These are phyloP conservation scores for Lactarius sp. DNA, from an alignment of 768 basidiomycete genomes.

Conservation along the genomic window DNA sequence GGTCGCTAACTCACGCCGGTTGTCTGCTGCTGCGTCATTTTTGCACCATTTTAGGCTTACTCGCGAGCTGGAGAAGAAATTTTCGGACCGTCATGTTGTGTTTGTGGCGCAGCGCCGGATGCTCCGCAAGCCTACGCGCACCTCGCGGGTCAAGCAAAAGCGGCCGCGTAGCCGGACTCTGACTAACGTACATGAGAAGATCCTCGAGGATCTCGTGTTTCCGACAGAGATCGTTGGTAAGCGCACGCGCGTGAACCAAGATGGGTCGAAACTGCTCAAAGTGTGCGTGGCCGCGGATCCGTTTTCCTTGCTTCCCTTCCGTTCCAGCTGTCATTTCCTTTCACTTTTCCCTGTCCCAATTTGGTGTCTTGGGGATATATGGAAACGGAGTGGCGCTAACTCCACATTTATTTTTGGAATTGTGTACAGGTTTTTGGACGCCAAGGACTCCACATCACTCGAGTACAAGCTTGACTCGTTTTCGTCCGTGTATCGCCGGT, in stretches of 20 bases:
- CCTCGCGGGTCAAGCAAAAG: conserved; percentile 91
- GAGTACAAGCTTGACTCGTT: conserved; percentile 99
- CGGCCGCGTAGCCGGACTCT: conserved; percentile 95
- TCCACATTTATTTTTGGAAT: not conserved
- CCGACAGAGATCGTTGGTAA: conserved; percentile 99
- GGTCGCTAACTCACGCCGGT: not conserved
- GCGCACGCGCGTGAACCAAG: conserved; percentile 88
- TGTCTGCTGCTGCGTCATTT: not conserved
- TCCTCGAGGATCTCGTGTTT: conserved; percentile 98
- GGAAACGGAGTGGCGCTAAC: conserved; percentile 6
- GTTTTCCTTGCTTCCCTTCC: not conserved
- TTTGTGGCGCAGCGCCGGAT: conserved; percentile 98
- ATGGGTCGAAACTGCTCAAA: conserved; percentile 94
- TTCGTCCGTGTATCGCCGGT: conserved; percentile 90
- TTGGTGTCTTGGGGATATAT: conserved; percentile 1
- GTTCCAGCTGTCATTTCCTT: conserved; percentile 11
- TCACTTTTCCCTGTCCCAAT: conserved; percentile 1
- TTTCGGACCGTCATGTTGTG: conserved; percentile 98
- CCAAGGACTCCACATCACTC: conserved; percentile 95
- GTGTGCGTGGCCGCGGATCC: conserved; percentile 61
- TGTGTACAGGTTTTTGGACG: conserved; percentile 78
- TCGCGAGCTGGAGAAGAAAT: conserved; percentile 99
- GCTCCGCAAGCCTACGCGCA: conserved; percentile 95
- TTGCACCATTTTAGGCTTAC: conserved; percentile 62
- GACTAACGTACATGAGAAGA: conserved; percentile 96